Conservation (phyloP, 2,329 filamentous ascomycete genomes). For the Metarhizium humberi region DNA sequence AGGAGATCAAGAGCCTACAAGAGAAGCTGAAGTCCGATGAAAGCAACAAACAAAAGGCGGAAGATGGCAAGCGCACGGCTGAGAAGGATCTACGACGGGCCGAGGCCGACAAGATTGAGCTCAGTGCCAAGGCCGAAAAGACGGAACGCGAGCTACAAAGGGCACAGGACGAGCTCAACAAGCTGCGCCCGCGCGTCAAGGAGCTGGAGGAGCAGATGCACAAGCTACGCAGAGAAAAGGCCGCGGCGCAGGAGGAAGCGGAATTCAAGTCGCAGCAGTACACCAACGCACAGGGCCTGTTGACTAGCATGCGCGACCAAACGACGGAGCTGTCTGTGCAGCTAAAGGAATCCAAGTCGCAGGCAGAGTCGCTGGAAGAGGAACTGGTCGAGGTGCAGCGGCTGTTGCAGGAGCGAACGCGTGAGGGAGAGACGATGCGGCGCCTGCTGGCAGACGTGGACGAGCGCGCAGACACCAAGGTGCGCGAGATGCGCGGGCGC, state of each 20-base stretch:
- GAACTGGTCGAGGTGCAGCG: slow-evolving; percentile 84
- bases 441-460: slow-evolving; percentile 80
- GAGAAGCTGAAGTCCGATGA: slow-evolving; percentile 72
- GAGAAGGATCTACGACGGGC: slow-evolving; percentile 70
- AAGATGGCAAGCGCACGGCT: slow-evolving; percentile 67
- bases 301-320: slow-evolving; percentile 91
- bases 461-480: slow-evolving; percentile 66
- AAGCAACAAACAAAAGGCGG: slow-evolving; percentile 59
- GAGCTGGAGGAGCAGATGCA: slow-evolving; percentile 67
- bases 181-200: slow-evolving; percentile 49
- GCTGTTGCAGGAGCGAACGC: slow-evolving; percentile 75
- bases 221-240: slow-evolving; percentile 59
- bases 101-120: slow-evolving; percentile 71
- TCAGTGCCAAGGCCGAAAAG: slow-evolving; percentile 65
- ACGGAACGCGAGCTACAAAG: slow-evolving; percentile 59
- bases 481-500: slow-evolving; percentile 79
- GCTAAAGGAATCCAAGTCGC: slow-evolving; percentile 77
- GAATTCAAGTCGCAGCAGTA: slow-evolving; percentile 81
- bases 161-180: slow-evolving; percentile 63
- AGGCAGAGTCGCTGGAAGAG: slow-evolving; percentile 81
- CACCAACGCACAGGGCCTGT: slow-evolving; percentile 70
- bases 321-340: slow-evolving; percentile 80
- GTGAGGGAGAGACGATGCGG: slow-evolving; percentile 93
- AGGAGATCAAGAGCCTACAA: slow-evolving; percentile 67
- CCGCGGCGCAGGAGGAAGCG: slow-evolving; percentile 64